Conservation (phyloP, 2,329 filamentous ascomycete genomes). For the Trichophyton mentagrophytes region DNA sequence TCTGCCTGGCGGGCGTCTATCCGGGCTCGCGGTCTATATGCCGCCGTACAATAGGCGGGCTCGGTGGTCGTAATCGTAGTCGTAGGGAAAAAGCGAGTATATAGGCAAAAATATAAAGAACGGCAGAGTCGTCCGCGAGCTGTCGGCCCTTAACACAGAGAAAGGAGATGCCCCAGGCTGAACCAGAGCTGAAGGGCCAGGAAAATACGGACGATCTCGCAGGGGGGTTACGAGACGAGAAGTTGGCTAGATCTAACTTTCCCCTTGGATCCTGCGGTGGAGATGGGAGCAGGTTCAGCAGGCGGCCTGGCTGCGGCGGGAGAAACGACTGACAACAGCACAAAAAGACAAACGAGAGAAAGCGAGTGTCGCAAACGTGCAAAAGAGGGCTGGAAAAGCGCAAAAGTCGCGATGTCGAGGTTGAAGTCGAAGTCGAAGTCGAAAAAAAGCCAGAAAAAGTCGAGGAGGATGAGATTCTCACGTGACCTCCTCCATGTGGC, state of each 20-base stretch:
- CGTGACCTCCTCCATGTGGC: not conserved
- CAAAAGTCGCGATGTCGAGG: not conserved
- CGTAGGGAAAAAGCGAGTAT: not conserved
- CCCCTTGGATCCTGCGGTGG: not conserved
- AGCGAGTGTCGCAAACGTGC: not conserved
- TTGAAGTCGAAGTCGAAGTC: not conserved
- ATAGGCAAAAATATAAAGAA: not conserved
- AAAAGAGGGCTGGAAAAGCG: not conserved
- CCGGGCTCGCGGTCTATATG: not conserved
- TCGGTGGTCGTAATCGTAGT: not conserved
- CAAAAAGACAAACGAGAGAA: not conserved
- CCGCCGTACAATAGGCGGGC: not conserved
- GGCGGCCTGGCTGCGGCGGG: not conserved
- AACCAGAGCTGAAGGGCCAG: not conserved
- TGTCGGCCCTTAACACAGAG: not conserved
- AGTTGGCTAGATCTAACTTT: slow-evolving; percentile 1
- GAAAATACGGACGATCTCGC: slow-evolving; percentile 2
- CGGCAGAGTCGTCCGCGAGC: not conserved
- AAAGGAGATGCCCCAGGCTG: slow-evolving; percentile 4
- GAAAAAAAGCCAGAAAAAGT: not conserved
- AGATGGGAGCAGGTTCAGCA: not conserved
- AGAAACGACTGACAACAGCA: not conserved
- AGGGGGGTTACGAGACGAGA: not conserved
- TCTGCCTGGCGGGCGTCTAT: not conserved
- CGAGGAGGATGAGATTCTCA: too few relatives aligned